Base-by-base conservation (phyloP, 1,284 basidiomycete genomes). In the Cystobasidium slooffiae region DNA sequence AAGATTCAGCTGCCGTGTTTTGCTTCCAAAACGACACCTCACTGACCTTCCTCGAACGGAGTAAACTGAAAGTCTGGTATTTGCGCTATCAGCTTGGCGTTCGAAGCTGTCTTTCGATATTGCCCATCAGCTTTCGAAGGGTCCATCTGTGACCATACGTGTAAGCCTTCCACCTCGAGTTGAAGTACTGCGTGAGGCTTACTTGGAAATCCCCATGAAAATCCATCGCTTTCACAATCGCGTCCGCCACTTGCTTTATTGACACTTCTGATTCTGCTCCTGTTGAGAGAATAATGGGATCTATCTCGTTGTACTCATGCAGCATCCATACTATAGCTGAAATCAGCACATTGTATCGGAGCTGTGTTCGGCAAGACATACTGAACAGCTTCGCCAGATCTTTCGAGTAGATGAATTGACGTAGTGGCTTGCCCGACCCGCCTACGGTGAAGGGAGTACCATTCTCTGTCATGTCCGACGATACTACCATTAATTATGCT, bases 381-480 rank as follows among this genome's bases (percentile, higher is more conserved):
- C 70, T 63, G 85, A 95, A 93, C 67, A 94, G 85, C 82, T 92
- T 94, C 66, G 93, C 93, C 66, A 96, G 88, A 83, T 95, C 93
- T 67, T 88, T 85, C n/a, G 93, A 94, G 84, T 92, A 95, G 82
- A 95, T 94, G 83, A 96, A 96, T 82, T 96, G 93, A 43, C 93
- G 88, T 46, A 95, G 86, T 6, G 93, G 93, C 78, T 90, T 92
- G 49, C 93, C 93, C 0, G 91, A 90, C 6, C 93, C 93, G 68
- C 88, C 84, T n/a, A 94, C 90, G 65, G 89, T 84, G 83, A 95
- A 93, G 1, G 90, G 89, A 0, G 90, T 91, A 69, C 86, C 86
- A 80, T 92, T 92, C 83, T 91, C 92, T 94, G 81, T 18, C 10
- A 44, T 72, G 55, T 5, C 37, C 22, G 18, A 37, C 18, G 44